Base-by-base conservation (phyloP, 1,139 yeast species). In the Pichia kudriavzevii region DNA sequence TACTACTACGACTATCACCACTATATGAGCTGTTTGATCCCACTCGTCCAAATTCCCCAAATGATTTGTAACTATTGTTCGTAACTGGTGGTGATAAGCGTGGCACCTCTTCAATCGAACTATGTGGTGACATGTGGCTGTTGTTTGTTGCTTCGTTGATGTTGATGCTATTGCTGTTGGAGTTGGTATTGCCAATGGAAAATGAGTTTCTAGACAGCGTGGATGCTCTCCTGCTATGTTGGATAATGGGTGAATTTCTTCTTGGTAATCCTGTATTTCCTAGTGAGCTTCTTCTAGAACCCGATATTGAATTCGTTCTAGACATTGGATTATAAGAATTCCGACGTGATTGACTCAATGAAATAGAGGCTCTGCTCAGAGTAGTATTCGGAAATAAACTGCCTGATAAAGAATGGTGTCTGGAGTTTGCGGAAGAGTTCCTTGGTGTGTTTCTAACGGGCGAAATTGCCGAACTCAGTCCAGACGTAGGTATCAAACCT, bases 131-230 rank as follows among this genome's bases (percentile, higher is more conserved):
- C 11, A 4, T 24, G 4, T 24, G 16, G 8, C 9, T 7, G 5
- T 7, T 11, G 28, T 7, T 4, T 15, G 11, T 8, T 12, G 11
- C 17, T 26, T 26, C n/a, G 7, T 9, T 8, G 28, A 15, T 15
- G 28, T 15, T 15, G 11, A 15, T 15, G 18, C 12, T 11, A n/a
- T n/a, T n/a, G n/a, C n/a, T n/a, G n/a, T n/a, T 28, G n/a, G 43
- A 34, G 18, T 22, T 11, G 8, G 22, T 20, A 20, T 20, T 8
- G 8, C 22, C 22, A 20, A 10, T 8, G 8, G 10, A 20, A 18
- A 39, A 23, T n/a, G 44, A 41, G 5, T 26, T 18, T 12, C 35
- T 44, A n/a, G 55, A 45, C 15, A 51, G 28, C 2, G 34, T 32
- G 1, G 55, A 49, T 7, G 39, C 46, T n/a, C 48, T 38, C 7